These are phyloP conservation scores for Mycena kentingensis DNA, from an alignment of 768 basidiomycete species.

Conservation along the genomic window DNA sequence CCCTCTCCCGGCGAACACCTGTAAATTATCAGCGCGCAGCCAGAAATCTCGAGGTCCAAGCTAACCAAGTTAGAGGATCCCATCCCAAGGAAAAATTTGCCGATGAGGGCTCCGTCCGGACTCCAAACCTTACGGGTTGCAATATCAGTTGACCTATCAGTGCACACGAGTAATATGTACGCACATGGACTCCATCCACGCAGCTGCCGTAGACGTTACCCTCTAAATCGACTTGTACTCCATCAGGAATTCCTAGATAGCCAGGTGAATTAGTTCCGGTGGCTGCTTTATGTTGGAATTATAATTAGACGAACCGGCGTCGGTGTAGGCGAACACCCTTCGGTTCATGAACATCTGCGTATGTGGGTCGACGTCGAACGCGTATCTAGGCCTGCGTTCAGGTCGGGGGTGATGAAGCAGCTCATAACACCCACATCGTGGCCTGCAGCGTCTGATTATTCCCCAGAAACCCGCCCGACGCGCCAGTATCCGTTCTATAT, in stretches of 20 bases:
- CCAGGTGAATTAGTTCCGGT: too few relatives aligned
- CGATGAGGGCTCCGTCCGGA: conserved; percentile 53
- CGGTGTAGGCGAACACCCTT: conserved; percentile 66
- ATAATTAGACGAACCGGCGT: too few relatives aligned
- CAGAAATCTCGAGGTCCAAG: too few relatives aligned
- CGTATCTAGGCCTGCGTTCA: conserved; percentile 47
- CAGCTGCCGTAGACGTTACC: conserved; percentile 71
- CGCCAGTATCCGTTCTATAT: conserved; percentile 59
- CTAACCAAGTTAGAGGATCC: conserved; percentile 48
- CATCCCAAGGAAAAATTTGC: conserved; percentile 61
- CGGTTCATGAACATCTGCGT: conserved; percentile 59
- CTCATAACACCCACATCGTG: conserved; percentile 50
- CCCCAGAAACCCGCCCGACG: conserved; percentile 45
- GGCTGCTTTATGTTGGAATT: too few relatives aligned
- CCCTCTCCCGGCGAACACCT: conserved; percentile 24
- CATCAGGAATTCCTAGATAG: conserved; percentile 71
- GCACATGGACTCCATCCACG: conserved; percentile 72
- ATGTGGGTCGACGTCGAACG: conserved; percentile 62
- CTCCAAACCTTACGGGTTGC: too few relatives aligned
- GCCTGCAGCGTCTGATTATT: conserved; percentile 61
- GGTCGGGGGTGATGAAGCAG: neutral
- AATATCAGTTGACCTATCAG: too few relatives aligned
- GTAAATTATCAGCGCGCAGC: too few relatives aligned
- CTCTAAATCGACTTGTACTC: conserved; percentile 60
- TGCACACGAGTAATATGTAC: too few relatives aligned